Conservation (phyloP, 2,329 filamentous ascomycete species). For the Seiridium unicorne region DNA sequence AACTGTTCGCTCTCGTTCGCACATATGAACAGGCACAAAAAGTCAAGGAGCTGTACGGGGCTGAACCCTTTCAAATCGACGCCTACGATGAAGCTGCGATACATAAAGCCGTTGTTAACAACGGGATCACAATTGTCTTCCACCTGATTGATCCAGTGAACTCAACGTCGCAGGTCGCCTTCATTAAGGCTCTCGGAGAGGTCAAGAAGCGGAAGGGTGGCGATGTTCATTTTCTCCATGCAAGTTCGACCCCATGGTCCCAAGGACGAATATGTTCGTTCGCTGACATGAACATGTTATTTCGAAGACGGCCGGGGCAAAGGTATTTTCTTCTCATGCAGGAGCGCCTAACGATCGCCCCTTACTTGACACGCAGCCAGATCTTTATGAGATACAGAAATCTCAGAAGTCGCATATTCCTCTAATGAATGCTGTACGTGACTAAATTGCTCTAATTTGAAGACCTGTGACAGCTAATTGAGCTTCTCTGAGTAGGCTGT, state of each 20-base stretch:
- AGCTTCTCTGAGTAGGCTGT: constrained; percentile 28
- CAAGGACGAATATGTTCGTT: background rate
- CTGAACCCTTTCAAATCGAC: constrained; percentile 39
- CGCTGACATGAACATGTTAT: background rate
- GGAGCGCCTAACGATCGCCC: constrained; percentile 38
- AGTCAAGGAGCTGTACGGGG: constrained; percentile 39
- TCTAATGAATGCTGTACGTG: constrained; percentile 23
- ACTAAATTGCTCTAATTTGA: background rate
- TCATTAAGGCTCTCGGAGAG: constrained; percentile 44
- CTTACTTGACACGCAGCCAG: constrained; percentile 41
- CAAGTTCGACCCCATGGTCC: constrained; percentile 8
- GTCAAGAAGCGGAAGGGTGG: constrained; percentile 37
- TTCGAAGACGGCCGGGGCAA: constrained; percentile 46
- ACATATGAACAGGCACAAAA: constrained; percentile 40
- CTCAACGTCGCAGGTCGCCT: constrained; percentile 28
- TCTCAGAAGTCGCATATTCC: constrained; percentile 20
- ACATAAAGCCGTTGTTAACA: constrained; percentile 32
- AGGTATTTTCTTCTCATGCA: constrained; percentile 47
- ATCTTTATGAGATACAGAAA: constrained; percentile 43
- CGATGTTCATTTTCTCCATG: constrained; percentile 48
- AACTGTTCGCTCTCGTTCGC: constrained; percentile 46
- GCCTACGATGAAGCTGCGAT: constrained; percentile 33
- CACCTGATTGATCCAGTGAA: constrained; percentile 42
- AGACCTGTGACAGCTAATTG: too few relatives aligned
- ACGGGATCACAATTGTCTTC: constrained; percentile 46